Evolutionary conservation across 768 basidiomycete species (phyloP).

Genomic region (Phanerochaete carnosa): DNA sequence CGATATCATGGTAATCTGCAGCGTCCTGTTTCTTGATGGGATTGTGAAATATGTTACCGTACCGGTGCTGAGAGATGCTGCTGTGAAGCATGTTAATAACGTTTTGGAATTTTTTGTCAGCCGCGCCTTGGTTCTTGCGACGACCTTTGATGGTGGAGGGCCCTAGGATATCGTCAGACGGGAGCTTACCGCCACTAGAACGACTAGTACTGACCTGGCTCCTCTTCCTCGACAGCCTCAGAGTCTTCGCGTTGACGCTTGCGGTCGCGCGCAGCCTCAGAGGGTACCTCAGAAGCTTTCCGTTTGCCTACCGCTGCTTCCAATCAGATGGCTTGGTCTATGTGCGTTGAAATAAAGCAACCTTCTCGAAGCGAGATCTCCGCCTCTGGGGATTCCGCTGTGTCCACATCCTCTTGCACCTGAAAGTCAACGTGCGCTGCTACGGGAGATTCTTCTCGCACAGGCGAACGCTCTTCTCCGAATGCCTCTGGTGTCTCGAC

Average conservation of each 20-base stretch:
- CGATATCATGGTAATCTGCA: conserved; percentile 87
- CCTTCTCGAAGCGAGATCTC: conserved; percentile 5
- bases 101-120: conserved; percentile 67
- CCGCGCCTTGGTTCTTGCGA: conserved; percentile 16
- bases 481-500: not conserved
- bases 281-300: conserved; percentile 54
- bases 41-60: conserved; percentile 87
- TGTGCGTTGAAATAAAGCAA: not conserved
- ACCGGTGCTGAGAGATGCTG: conserved; percentile 80
- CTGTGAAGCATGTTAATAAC: conserved; percentile 80
- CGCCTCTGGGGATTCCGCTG: not conserved
- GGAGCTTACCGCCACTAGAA: not conserved
- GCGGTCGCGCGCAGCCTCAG: conserved; percentile 43
- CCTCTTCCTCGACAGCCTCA: conserved; percentile 64
- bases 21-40: conserved; percentile 88
- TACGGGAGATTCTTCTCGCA: not conserved
- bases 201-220: conserved; percentile 29
- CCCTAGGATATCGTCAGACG: conserved; percentile 3
- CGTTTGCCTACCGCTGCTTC: conserved; percentile 51
- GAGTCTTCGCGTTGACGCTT: conserved; percentile 68
- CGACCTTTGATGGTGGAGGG: conserved; percentile 20
- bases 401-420: not conserved
- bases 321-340: not conserved
- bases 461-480: not conserved
- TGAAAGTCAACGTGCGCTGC: not conserved